Conservation (phyloP, 768 basidiomycete genomes). For the Naganishia antarctica region DNA sequence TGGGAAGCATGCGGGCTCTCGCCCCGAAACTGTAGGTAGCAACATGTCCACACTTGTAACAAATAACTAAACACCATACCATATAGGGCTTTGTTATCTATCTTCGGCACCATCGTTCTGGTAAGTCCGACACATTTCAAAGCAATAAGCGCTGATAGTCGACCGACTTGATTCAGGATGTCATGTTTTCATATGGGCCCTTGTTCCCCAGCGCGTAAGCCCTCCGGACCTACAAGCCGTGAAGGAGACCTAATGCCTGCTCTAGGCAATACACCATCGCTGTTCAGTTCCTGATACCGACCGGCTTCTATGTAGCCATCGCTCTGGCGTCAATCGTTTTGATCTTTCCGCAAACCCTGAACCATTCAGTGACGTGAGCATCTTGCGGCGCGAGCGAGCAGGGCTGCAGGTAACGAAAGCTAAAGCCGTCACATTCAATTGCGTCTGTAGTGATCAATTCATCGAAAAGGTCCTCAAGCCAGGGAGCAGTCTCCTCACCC, state of each 20-base stretch:
- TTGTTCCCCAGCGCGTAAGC: constrained; percentile 53
- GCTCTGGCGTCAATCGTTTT: constrained; percentile 53
- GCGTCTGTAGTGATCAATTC: constrained; percentile 29
- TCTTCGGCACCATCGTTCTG: constrained; percentile 56
- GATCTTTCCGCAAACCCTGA: constrained; percentile 58
- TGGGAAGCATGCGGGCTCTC: constrained; percentile 55
- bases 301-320: constrained; percentile 55
- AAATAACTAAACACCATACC: background rate
- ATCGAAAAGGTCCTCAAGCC: constrained; percentile 43
- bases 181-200: constrained; percentile 52
- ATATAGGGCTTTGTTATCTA: constrained; percentile 49
- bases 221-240: background rate
- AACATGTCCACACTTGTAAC: background rate
- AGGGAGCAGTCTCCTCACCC: constrained; percentile 31
- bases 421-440: background rate
- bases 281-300: constrained; percentile 51
- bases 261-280: constrained; percentile 24
- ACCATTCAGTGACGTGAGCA: constrained; percentile 50
- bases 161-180: too few species aligned
- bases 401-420: too few species aligned
- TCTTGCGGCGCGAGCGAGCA: too few species aligned
- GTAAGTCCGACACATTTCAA: constrained; percentile 42
- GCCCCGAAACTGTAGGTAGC: constrained; percentile 51
- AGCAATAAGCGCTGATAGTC: too few species aligned
- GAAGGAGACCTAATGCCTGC: too few species aligned